Evolutionary conservation across 176 grass and related monocot species (phyloP), one percentile per base, ranked within the genome.

Genomic region (Carex myosuroides): DNA sequence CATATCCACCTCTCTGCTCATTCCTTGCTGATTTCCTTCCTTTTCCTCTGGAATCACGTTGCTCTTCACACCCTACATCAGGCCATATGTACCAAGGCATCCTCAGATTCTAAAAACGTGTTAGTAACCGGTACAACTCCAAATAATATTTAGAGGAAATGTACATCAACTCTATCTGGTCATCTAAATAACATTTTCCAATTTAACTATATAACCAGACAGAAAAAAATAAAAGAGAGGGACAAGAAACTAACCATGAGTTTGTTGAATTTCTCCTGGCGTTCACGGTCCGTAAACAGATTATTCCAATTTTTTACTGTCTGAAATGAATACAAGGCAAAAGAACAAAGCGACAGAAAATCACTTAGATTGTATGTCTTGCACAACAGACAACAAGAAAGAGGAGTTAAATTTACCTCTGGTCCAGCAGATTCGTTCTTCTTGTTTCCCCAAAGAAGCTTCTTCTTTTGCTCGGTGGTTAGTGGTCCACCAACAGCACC

Each of bases 211-310:
- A 39, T 22, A 13, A 56, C 24, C 26, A 62, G 60, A 76, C 13
- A 11, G 24, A 4, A 17, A 48, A 68, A 37, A 55, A 4, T 32
- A 29, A 71, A 56, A 20, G 18, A 10, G 24, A 18, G 24, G 52
- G 21, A 20, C 11, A n/a, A 56, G 74, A 62, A 79, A 86, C 85
- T 91, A 90, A 98, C 96, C 96, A 95, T 98, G 91, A 98, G 96
- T 87, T 93, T 95, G 70, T 98, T 98, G 76, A 98, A 98, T 82
- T 98, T 98, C 83, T 98, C 92, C 83, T 98, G 95, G 54, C 95
- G 89, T 17, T 98, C 93, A 11, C 80, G 89, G n/a, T 98, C 91
- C 84, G 85, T 71, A 85, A 98, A 98, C 70, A 95, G 74, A 92
- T 92, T 91, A 55, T 98, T 93, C 91, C 95, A 98, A 74, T 82